Base-by-base conservation (phyloP, 1,139 yeast genomes). In the Pichia sp. region DNA sequence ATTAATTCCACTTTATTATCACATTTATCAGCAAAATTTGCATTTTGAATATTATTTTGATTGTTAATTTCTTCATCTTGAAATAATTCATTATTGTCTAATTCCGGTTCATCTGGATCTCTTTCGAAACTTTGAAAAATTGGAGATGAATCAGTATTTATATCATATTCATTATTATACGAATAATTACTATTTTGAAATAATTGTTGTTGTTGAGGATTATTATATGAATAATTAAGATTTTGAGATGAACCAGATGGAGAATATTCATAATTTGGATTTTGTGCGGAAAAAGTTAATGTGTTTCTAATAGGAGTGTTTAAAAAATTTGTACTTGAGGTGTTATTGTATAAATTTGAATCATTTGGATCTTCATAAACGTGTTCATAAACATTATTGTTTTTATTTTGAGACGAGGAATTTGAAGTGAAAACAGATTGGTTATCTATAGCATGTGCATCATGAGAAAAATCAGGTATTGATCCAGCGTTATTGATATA, bases 101-200 rank as follows among this genome's bases (percentile, higher is more conserved):
- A 39, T 28, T 48, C 54, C 6, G 60, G 59, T 42, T 57, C 61
- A 41, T 57, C 61, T 6, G 31, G 20, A 35, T 57, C 61, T 34
- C 60, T 47, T 37, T 50, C 50, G 33, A 56, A 56, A 13, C 36
- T 26, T 39, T 54, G 56, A 40, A 54, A 55, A 31, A 46, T 29
- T 15, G 45, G 41, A 18, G 30, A 29, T 11, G 15, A 26, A 6
- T n/a, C n/a, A n/a, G n/a, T n/a, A n/a, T n/a, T n/a, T n/a, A n/a
- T n/a, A n/a, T n/a, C n/a, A n/a, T n/a, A n/a, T n/a, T n/a, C n/a
- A n/a, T 4, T 14, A 18, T 10, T 20, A 10, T 21, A 16, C n/a
- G 15, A 25, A 23, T 23, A 14, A 8, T 27, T 31, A 22, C 16
- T 31, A 14, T 20, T 31, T 6, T 31, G 14, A n/a, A 23, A 16